Conservation (phyloP, 441 rosid species). For the Bocquillonia castaneifolia region DNA sequence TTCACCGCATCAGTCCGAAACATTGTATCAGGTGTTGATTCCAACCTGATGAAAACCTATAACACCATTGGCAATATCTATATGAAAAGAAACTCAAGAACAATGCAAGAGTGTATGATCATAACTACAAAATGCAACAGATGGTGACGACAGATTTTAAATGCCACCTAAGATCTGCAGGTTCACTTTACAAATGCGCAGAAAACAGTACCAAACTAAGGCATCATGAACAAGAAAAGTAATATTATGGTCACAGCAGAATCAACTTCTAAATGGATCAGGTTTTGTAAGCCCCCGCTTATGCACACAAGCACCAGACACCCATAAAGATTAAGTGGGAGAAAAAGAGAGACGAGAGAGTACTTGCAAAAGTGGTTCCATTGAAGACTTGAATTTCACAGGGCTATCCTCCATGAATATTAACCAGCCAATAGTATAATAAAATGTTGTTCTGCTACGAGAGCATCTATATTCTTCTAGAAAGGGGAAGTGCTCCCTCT, state of each 20-base stretch:
- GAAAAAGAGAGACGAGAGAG: constrained; percentile 11
- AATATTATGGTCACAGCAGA: neutral
- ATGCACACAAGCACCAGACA: neutral
- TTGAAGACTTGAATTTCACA: constrained; percentile 87
- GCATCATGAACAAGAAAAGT: neutral
- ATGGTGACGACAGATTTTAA: neutral
- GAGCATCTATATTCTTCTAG: constrained; percentile 86
- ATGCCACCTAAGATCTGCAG: neutral
- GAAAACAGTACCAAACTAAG: neutral
- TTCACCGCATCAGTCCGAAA: constrained; percentile 90
- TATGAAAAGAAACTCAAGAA: constrained; percentile 9
- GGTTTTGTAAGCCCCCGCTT: neutral
- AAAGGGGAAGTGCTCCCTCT: constrained; percentile 98
- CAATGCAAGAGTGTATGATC: neutral
- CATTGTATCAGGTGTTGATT: constrained; percentile 80
- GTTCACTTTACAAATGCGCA: neutral
- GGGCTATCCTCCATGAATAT: constrained; percentile 97
- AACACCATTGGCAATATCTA: constrained; percentile 22
- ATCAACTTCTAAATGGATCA: neutral
- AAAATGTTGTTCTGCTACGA: constrained; percentile 97
- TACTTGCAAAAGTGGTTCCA: constrained; percentile 94
- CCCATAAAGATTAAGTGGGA: constrained; percentile 5
- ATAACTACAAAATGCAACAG: neutral
- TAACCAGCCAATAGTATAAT: constrained; percentile 92
- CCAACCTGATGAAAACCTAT: constrained; percentile 78